Base-by-base conservation (phyloP, 306 rosid species). In the Cicer pinnatifidum region DNA sequence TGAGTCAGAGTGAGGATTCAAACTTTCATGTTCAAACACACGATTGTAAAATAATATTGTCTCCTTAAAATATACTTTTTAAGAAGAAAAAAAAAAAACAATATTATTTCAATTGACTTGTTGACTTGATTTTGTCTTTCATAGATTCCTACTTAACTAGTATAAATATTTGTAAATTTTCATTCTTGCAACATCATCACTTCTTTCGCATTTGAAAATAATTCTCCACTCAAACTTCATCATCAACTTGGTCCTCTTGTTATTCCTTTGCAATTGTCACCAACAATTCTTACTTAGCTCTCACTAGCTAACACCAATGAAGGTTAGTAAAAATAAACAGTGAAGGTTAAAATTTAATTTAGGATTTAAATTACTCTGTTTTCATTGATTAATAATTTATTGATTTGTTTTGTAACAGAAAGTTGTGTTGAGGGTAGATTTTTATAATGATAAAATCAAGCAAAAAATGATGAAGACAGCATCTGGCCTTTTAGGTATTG, bases 401-500 rank as follows among this genome's bases (percentile, higher is more conserved):
- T n/a, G 0, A 13, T 63, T 63, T 64, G 9, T 41, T 63, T 3
- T 0, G 16, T 64, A 15, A 64, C 51, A 64, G 69, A 64, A 64
- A 16, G 15, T 64, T 9, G 51, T 64, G n/a, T 64, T 64, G 69
- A 64, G 17, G 69, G 16, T 64, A n/a, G 33, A 64, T 6, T 16
- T 40, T 40, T 3, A 64, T 41, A 44, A 41, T 41, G 69, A 64
- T 16, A 64, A 5, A 40, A 64, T 64, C 13, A 64, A 64, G 51
- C 35, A 64, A 64, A 64, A 41, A 64, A 37, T 41, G 9, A 64
- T 64, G 69, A 64, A 64, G 35, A 64, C 51, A 5, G 50, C 38
- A 16, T 64, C 69, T 16, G 17, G 51, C 9, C 69, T 64, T 64
- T 41, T 33, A 64, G 69, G 69, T 62, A 62, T 16, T 8, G n/a